Evolutionary conservation across 768 basidiomycete genomes (phyloP), one percentile per base, ranked within the genome.

Genomic region (Trametes elegans): DNA sequence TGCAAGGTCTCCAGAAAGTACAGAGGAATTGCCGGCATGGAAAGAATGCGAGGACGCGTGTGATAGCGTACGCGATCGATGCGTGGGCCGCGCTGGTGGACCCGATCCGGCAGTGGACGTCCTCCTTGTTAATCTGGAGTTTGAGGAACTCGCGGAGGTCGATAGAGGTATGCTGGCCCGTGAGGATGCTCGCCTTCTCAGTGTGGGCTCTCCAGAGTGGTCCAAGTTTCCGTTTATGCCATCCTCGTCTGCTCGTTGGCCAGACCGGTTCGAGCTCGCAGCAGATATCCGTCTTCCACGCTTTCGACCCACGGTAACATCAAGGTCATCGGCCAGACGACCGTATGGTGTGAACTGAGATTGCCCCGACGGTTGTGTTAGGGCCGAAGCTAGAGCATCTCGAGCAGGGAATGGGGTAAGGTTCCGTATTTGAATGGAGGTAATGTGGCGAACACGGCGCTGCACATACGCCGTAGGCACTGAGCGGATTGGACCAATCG

Each of bases 351-450:
- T 79, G 60, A 84, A 82, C 58, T 87, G 84, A 3, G 83, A 72
- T 51, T 80, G 78, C 64, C 82, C 79, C 9, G 81, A 76, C 10
- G 88, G 87, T 63, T 87, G 83, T 16, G 78, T 74, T 48, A 92
- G 76, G 18, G 89, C 88, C 21, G 88, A 87, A 18, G 90, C 83
- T 58, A 90, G 77, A 6, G 84, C 78, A 68, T 93, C 90, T 31
- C 90, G 83, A 48, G 82, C 81, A 29, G 90, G 90, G 67, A 90
- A 92, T 1, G 88, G 88, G n/a, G 90, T 88, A 32, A 93, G 73
- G 66, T 93, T 93, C 58, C 84, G 81, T 61, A 93, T 76, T 72
- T 90, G 87, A 44, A 93, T 74, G 38, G 81, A 76, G 53, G 80
- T 77, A 54, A 92, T 77, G 72, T 92, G 88, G 61, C 89, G 82